These are phyloP conservation scores for Pyropia yezoensis DNA, from an alignment of 23 red algal species.

Conservation along the genomic window DNA sequence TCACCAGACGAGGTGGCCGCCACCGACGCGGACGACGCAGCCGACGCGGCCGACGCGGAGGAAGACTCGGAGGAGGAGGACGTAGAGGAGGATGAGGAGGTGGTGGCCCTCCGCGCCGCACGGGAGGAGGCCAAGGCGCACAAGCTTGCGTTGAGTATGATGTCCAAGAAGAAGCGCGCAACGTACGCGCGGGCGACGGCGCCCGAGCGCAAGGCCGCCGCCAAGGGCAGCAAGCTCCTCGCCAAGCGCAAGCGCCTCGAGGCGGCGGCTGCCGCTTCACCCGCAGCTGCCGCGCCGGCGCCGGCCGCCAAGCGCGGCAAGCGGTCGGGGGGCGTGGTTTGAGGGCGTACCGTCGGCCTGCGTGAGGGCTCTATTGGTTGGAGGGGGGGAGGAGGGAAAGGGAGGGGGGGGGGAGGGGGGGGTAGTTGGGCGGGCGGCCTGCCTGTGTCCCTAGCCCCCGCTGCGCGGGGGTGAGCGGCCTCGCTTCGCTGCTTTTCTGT, in stretches of 20 bases:
- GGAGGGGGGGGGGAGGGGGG: no score
- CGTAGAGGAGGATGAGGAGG: constrained; percentile 25
- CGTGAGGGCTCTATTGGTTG: no score
- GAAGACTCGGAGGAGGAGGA: constrained; percentile 64
- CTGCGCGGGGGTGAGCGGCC: no score
- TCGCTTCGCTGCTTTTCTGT: no score
- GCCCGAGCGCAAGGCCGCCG: constrained; percentile 11
- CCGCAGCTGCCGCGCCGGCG: no score
- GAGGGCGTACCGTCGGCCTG: no score
- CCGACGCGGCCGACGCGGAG: constrained; percentile 8
- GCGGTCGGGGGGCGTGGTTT: no score
- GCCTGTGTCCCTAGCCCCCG: no score
- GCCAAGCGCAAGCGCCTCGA: constrained; percentile 28
- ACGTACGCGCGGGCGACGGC: constrained; percentile 22
- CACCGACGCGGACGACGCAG: constrained; percentile 2
- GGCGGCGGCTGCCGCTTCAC: constrained; percentile 2
- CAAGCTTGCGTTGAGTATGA: constrained; percentile 32
- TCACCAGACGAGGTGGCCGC: not conserved
- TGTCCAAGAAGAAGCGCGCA: constrained; percentile 32
- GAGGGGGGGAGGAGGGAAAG: no score
- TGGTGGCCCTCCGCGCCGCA: constrained; percentile 6
- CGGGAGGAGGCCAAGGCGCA: constrained; percentile 35
- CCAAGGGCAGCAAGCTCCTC: constrained; percentile 5
- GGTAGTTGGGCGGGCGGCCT: no score
- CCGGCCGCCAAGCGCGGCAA: no score